Conservation (phyloP, 1,139 yeast species). For the Magnusiomyces starmeri region DNA sequence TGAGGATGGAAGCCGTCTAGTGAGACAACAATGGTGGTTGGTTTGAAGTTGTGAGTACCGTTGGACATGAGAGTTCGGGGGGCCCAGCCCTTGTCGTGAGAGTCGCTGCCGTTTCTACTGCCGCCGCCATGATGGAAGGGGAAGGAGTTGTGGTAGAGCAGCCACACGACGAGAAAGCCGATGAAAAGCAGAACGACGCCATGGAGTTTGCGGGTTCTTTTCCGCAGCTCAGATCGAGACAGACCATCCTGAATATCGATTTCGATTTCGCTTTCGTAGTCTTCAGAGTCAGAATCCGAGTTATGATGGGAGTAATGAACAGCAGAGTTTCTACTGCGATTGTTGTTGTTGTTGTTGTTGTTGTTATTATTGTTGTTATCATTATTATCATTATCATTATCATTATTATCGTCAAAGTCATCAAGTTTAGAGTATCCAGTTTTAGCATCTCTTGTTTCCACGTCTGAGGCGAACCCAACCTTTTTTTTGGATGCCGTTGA, state of each 20-base stretch:
- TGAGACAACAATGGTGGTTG: slow-evolving; percentile 72
- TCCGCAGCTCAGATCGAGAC: slow-evolving; percentile 9
- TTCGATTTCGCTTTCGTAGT: slow-evolving; percentile 16
- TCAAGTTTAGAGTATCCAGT: slow-evolving; percentile 2
- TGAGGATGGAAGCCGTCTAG: slow-evolving; percentile 91
- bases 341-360: background rate
- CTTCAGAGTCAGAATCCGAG: slow-evolving; percentile 16
- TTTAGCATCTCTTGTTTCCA: background rate
- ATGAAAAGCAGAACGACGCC: slow-evolving; percentile 12
- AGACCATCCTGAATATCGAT: slow-evolving; percentile 16
- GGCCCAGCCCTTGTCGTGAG: slow-evolving; percentile 1
- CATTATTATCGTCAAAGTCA: background rate
- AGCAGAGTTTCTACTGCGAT: background rate
- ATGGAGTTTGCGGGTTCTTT: slow-evolving; percentile 10
- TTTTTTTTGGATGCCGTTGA: slow-evolving; percentile 8
- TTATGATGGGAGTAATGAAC: slow-evolving; percentile 2
- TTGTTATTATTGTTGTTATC: slow-evolving; percentile 4
- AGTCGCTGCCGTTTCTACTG: background rate
- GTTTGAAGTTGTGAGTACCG: slow-evolving; percentile 65
- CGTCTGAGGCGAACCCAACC: slow-evolving; percentile 15
- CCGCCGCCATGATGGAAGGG: slow-evolving; percentile 1
- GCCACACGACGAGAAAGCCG: slow-evolving; percentile 12
- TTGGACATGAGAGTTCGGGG: slow-evolving; percentile 33
- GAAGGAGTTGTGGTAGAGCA: slow-evolving; percentile 11
- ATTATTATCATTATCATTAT: slow-evolving; percentile 6